These are phyloP conservation scores for Westerdykella ornata DNA, from an alignment of 2,329 filamentous ascomycete genomes.

Conservation along the genomic window DNA sequence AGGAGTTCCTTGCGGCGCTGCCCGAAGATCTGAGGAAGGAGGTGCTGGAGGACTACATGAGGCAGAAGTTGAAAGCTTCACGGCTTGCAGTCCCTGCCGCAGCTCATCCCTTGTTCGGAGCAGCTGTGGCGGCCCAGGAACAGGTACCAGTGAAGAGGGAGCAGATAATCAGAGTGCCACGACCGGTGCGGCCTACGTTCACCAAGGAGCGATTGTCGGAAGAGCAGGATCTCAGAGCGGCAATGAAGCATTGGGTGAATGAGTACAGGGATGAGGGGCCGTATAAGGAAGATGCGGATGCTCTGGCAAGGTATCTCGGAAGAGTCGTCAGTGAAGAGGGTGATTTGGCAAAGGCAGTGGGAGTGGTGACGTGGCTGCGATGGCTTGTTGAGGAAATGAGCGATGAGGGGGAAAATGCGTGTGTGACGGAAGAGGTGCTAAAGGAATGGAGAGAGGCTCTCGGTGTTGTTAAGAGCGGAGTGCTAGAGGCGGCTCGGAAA, in stretches of 20 bases:
- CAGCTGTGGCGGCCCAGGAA: conserved; percentile 15
- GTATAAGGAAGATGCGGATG: conserved; percentile 67
- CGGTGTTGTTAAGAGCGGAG: conserved; percentile 33
- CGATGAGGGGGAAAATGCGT: conserved; percentile 10
- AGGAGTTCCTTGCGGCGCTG: conserved; percentile 71
- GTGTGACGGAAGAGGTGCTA: conserved; percentile 4
- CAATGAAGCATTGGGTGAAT: conserved; percentile 68
- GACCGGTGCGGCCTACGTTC: conserved; percentile 53
- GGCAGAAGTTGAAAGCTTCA: conserved; percentile 21
- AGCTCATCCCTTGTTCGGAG: conserved; percentile 26
- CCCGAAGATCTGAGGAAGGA: conserved; percentile 63
- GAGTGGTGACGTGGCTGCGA: conserved; percentile 59
- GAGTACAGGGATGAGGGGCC: conserved; percentile 69
- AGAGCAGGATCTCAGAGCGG: conserved; percentile 61
- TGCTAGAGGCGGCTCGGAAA: conserved; percentile 40
- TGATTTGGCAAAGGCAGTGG: conserved; percentile 67
- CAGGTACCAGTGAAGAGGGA: not conserved
- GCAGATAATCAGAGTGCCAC: conserved; percentile 41
- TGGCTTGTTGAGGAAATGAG: conserved; percentile 35
- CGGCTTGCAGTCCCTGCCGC: conserved; percentile 22
- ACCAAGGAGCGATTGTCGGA: conserved; percentile 52
- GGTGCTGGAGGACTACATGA: conserved; percentile 64
- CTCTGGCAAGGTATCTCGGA: conserved; percentile 65
- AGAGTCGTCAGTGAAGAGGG: conserved; percentile 68
- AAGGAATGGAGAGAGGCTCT: conserved; percentile 36